Conservation (phyloP, 192 early-diverging fungal species). For the Allomyces arbusculus region DNA sequence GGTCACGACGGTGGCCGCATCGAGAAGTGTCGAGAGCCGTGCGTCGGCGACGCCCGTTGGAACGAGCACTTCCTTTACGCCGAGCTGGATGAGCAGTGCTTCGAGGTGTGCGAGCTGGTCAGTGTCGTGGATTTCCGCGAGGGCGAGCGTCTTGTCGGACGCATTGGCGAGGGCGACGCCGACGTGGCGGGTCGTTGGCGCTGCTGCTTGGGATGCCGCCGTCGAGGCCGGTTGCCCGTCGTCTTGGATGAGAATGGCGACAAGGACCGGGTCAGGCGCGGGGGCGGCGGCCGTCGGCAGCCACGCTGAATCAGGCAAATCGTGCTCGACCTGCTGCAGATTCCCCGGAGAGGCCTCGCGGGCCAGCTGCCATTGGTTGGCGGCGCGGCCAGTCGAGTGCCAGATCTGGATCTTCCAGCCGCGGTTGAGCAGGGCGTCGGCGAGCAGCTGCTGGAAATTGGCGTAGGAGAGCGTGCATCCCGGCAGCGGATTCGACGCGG, state of each 20-base stretch:
- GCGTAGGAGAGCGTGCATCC: conserved; percentile 60
- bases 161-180: conserved; percentile 82
- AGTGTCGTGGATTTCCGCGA: too few relatives aligned
- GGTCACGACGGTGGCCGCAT: too few relatives aligned
- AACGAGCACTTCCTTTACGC: conserved; percentile 79
- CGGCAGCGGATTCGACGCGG: conserved; percentile 29
- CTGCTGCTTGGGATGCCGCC: background rate
- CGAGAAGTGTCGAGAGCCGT: too few relatives aligned
- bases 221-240: background rate
- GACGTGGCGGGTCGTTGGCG: conserved; percentile 13
- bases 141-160: conserved; percentile 18
- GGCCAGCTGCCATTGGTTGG: conserved; percentile 23
- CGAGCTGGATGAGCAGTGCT: conserved; percentile 77
- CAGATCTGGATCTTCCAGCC: conserved; percentile 73
- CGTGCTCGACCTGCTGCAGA: conserved; percentile 71
- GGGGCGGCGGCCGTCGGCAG: background rate
- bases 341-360: conserved; percentile 86
- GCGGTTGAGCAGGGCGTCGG: conserved; percentile 52
- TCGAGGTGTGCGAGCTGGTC: conserved; percentile 5
- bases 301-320: conserved; percentile 33
- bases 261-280: background rate
- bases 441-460: conserved; percentile 53
- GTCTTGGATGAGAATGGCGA: background rate
- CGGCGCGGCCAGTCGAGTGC: conserved; percentile 13
- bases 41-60: conserved; percentile 11